Evolutionary conservation across 108 stramenopile species (phyloP).

Genomic region (Skeletonema menzelii): DNA sequence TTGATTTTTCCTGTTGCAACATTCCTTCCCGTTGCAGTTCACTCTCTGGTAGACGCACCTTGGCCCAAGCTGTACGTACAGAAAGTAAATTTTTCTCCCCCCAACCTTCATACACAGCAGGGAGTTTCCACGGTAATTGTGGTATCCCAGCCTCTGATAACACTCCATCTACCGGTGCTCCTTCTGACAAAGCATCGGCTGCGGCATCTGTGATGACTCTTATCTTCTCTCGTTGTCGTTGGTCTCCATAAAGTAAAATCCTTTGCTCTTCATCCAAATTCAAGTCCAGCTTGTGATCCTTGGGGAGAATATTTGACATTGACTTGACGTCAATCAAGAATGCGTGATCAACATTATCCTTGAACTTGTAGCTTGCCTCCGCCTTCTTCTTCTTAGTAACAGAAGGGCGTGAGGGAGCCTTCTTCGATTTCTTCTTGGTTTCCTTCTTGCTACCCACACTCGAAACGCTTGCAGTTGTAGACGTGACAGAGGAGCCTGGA

Average conservation of each 20-base stretch:
- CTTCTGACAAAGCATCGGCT: constrained; percentile 5
- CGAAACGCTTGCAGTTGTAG: constrained; percentile 2
- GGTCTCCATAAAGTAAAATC: constrained; percentile 58
- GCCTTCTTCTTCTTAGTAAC: constrained; percentile 13
- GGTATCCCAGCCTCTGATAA: constrained; percentile 30
- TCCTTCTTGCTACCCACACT: constrained; percentile 12
- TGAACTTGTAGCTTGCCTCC: constrained; percentile 48
- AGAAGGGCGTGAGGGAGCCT: constrained; percentile 14
- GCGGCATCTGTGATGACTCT: constrained; percentile 29
- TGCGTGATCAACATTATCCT: constrained; percentile 79
- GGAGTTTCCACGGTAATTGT: constrained; percentile 17
- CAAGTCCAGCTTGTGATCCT: constrained; percentile 39
- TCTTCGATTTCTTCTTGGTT: neutral
- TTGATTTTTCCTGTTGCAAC: constrained; percentile 22
- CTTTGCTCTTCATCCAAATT: constrained; percentile 68
- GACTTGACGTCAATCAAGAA: constrained; percentile 68
- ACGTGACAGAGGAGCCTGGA: neutral
- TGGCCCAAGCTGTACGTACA: constrained; percentile 70
- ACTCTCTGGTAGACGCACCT: constrained; percentile 60
- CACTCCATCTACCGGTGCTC: neutral
- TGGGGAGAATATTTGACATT: constrained; percentile 52
- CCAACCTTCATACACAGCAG: constrained; percentile 60
- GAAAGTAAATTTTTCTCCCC: constrained; percentile 65
- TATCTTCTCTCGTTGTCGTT: constrained; percentile 13
- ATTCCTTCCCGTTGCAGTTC: constrained; percentile 29